Evolutionary conservation across 352 stramenopile species (phyloP), one percentile per base, ranked within the genome.

Genomic region (Pythium scleroteichum): DNA sequence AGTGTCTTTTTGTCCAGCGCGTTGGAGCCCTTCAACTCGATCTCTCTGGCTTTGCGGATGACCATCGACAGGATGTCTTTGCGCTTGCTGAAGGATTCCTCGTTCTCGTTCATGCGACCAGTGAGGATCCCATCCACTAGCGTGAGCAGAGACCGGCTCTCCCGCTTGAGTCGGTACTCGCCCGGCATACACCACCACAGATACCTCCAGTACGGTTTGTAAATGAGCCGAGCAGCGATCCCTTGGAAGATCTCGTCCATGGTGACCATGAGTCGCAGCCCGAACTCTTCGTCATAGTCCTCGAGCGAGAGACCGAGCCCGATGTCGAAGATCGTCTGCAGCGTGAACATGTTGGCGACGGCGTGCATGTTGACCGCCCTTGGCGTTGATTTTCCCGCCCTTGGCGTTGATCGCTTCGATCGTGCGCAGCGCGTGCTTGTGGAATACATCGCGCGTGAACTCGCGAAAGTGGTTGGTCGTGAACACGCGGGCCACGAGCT

Each of bases 401-500:
- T 53, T 16, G 5, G 61, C 59, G 6, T 67, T 42, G 3, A 53
- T 24, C 14, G 59, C 64, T 3, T 20, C 45, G 26, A 62, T 50
- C 29, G 53, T 61, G 2, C 17, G 13, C 19, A 74, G 27, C 2
- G 73, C 75, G 63, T 87, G 72, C 19, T 71, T 72, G 35, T 67
- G 41, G 46, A 89, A 84, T 6, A 83, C 58, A 29, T 63, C 74
- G 52, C 54, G 79, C 73, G 3, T 64, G 62, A 58, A 76, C 78
- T 9, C 67, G 61, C 22, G 64, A 13, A 89, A 85, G 39, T 84
- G 84, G 27, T 56, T 64, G 4, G 72, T 78, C 20, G 82, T 94
- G 27, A 96, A 96, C 24, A 97, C 92, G 53, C 92, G 88, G 17
- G 85, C 89, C 38, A 87, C 84, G 20, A 81, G 77, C 54, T 95